These are phyloP conservation scores for Amoeboaphelidium protococcarum DNA, from an alignment of 371 early-diverging fungal species.

Conservation along the genomic window DNA sequence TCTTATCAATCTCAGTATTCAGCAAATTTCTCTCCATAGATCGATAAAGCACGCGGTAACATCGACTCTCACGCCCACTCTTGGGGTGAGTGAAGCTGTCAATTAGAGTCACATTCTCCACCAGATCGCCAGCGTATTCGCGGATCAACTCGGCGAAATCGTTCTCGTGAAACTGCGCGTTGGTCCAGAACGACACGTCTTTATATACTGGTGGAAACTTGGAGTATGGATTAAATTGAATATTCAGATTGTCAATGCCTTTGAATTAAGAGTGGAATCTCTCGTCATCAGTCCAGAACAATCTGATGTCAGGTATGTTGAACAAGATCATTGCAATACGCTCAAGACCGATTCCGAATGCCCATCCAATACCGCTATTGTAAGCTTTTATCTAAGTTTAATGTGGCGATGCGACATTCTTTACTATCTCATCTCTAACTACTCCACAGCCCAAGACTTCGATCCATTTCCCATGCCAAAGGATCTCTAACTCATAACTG, in stretches of 20 bases:
- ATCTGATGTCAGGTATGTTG: constrained; percentile 79
- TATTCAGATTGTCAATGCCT: constrained; percentile 34
- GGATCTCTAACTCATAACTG: constrained; percentile 90
- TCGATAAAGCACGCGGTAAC: constrained; percentile 77
- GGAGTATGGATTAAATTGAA: constrained; percentile 44
- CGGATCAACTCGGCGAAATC: constrained; percentile 75
- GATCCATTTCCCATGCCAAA: constrained; percentile 77
- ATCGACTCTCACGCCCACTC: constrained; percentile 42
- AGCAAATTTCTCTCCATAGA: constrained; percentile 21
- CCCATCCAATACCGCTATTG: constrained; percentile 69
- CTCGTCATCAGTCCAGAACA: constrained; percentile 80
- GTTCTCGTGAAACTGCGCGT: constrained; percentile 52
- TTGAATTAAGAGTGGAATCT: constrained; percentile 66
- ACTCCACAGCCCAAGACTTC: constrained; percentile 87
- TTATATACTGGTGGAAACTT: constrained; percentile 60
- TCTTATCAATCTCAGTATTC: background rate
- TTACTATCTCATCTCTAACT: constrained; percentile 68
- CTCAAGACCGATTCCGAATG: constrained; percentile 87
- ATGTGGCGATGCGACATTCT: constrained; percentile 18
- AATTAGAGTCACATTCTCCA: constrained; percentile 59
- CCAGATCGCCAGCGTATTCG: constrained; percentile 78
- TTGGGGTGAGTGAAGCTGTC: constrained; percentile 70
- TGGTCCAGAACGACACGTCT: constrained; percentile 80
- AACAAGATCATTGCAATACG: constrained; percentile 88
- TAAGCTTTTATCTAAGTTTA: constrained; percentile 16